Conservation (phyloP, 805 yeast species). For the Grigorovia humatica region DNA sequence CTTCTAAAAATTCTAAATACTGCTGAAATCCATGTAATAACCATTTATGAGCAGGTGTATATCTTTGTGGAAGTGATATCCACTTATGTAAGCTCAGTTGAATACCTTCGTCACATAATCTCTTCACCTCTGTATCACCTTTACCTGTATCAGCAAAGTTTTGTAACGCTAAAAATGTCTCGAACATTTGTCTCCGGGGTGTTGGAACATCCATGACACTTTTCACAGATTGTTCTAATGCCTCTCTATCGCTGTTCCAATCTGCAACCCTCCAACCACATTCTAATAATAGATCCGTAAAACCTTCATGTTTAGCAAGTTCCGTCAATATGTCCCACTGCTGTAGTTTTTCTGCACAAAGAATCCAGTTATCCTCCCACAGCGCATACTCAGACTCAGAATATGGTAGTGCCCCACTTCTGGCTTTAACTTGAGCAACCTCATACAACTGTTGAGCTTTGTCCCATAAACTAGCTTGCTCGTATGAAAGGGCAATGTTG, state of each 20-base stretch:
- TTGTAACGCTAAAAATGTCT: slow-evolving; percentile 86
- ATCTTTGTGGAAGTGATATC: slow-evolving; percentile 72
- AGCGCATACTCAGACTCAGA: slow-evolving; percentile 89
- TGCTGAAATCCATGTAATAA: slow-evolving; percentile 92
- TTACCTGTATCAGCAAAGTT: slow-evolving; percentile 88
- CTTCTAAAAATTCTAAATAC: slow-evolving; percentile 94
- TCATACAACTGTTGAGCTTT: slow-evolving; percentile 90
- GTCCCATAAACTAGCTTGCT: slow-evolving; percentile 91
- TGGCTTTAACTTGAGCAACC: slow-evolving; percentile 90
- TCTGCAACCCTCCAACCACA: slow-evolving; percentile 99
- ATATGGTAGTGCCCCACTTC: slow-evolving; percentile 90
- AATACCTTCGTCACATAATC: slow-evolving; percentile 90
- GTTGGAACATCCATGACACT: slow-evolving; percentile 98
- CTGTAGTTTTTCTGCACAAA: slow-evolving; percentile 92
- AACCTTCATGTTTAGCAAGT: slow-evolving; percentile 94
- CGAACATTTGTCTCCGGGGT: slow-evolving; percentile 91
- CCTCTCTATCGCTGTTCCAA: slow-evolving; percentile 92
- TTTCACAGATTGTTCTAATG: slow-evolving; percentile 86
- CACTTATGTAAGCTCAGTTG: slow-evolving; percentile 86
- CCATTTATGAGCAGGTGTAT: slow-evolving; percentile 78
- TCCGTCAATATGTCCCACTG: slow-evolving; percentile 98
- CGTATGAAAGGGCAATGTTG: slow-evolving; percentile 83
- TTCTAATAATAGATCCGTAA: slow-evolving; percentile 86
- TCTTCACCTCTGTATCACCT: slow-evolving; percentile 72
- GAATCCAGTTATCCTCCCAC: slow-evolving; percentile 99